Evolutionary conservation across 2,329 filamentous ascomycete species (phyloP), one percentile per base, ranked within the genome.

Genomic region (Verticillium longisporum): DNA sequence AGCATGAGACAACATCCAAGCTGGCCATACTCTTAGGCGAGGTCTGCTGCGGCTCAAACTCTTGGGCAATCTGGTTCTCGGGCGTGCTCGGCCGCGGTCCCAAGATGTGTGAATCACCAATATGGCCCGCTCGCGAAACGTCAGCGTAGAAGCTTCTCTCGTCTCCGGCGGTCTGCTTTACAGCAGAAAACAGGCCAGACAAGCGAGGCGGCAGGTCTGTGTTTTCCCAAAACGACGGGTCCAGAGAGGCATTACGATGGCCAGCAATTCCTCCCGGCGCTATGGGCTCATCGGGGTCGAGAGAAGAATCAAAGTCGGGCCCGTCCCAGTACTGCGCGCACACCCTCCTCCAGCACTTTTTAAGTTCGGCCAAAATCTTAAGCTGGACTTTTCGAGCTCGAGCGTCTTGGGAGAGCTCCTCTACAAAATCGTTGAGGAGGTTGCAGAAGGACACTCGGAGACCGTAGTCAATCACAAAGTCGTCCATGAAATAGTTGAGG

Each of bases 331-430:
- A 97, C 60, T 93, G 78, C 0, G 90, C 88, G 72, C 93, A 98
- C 21, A 95, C 91, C 58, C 93, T 85, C 72, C 93, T 88, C 95
- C 95, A 99, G 72, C 95, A 98, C 72, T 97, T 96, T 74, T 99
- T 99, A 64, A 99, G 78, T 74, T 99, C 95, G 34, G 89, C 87
- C 38, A 99, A 81, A 66, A 98, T 96, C 74, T 97, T 97, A 62
- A 96, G 68, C 58, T 83, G 84, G 2, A 84, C 81, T 65, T 83
- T 85, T 14, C 76, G 74, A 26, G 73, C 75, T 38, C 71, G 69
- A 1, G 71, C 67, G 18, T 82, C 76, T 53, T 78, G 73, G 0
- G 78, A 77, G 9, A 88, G 70, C 62, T 87, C 84, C 15, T 81
- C 77, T 4, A 85, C 81, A 55, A 88, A 82, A 57, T 81, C 78